Base-by-base conservation (phyloP, 2,329 filamentous ascomycete species). In the Tetracladium maxilliforme region DNA sequence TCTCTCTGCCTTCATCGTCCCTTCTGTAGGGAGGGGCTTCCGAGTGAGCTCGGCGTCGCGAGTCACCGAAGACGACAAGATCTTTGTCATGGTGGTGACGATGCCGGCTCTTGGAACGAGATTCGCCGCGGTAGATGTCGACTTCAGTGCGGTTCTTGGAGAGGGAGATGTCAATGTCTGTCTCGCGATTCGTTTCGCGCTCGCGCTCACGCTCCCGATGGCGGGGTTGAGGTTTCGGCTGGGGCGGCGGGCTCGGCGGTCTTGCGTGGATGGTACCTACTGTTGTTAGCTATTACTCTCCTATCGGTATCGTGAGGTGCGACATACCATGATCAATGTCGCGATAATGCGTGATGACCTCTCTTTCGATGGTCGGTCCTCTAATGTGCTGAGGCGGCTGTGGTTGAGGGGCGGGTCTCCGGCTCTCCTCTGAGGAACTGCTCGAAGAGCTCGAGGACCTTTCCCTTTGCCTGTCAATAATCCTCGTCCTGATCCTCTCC, bases 321-420 rank as follows among this genome's bases (percentile, higher is more conserved):
- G 17, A 48, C 70, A 45, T 58, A 82, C 80, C 84, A 51, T 92
- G 82, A 43, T 92, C 80, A 38, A 92, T 77, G 43, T 87, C 79
- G 30, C 75, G 68, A 45, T 90, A 87, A 51, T 90, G 81, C 1
- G 82, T 92, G 36, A 92, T 86, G 30, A 92, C 73, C 44, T 93
- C 81, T 42, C 87, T 72, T 49, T 87, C 80, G 38, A 92, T 82
- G 1, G 76, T 78, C 17, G 83, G 83, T 12, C 75, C 73, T 21
- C 71, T 66, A 39, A 90, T 74, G 22, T 78, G 62, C 34, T 65
- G 64, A 16, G 70, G 71, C 22, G 64, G 61, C 4, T 62, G 58
- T 12, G 61, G 47, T 10, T 56, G 58, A 8, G 61, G 61, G 6
- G 28, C 54, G 49, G 47, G 52, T 50, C 12, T 63, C 56, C 7